Evolutionary conservation across 2,329 filamentous ascomycete genomes (phyloP), one percentile per base, ranked within the genome.

Genomic region (Arthrobotrys conoides): DNA sequence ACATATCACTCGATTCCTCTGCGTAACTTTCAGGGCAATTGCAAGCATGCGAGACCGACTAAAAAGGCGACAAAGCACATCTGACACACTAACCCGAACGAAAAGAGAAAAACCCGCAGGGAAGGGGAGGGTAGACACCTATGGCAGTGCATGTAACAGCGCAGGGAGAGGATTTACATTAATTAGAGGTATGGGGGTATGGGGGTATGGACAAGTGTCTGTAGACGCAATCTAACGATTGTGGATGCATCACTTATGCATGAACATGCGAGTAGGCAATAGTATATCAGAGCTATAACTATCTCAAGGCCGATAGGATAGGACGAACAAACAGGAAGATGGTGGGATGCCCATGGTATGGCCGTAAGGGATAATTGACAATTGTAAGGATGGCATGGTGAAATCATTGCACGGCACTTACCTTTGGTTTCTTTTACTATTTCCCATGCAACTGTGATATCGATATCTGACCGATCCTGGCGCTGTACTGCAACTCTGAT

Each of bases 391-490:
- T 61, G 20, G 51, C 46, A 61, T 67, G 57, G 70, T 71, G 68
- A 49, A 61, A 67, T 61, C 38, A 16, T 41, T 41, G 38, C 14
- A n/a, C 33, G 6, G 33, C 57, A 61, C 46, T 46, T 67, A 16
- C n/a, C 10, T 46, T 46, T 46, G 3, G 27, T 33, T 59, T 22
- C n/a, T 22, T n/a, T 59, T 59, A 22, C 41, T 41, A 5, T 51
- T 67, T 27, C 18, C 24, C 33, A 44, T 49, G 53, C 64, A 68
- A 68, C 55, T 65, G 20, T 76, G 72, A 76, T 67, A 70, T 64
- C 71, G 71, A 75, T 75, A 67, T 68, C 55, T 38, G 30, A 66
- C 65, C 44, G 55, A 71, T 68, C 73, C 73, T 57, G 14, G 73
- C 38, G 51, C 30, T 66, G 18, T 22, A 51, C 16, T 46, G 38